A percentile compares a stretch with the other conserved stretches of the same genome.
These are phyloP conservation scores for Arabidopsis lyrata DNA, from an alignment of 441 rosid species.

Conservation along the genomic window DNA sequence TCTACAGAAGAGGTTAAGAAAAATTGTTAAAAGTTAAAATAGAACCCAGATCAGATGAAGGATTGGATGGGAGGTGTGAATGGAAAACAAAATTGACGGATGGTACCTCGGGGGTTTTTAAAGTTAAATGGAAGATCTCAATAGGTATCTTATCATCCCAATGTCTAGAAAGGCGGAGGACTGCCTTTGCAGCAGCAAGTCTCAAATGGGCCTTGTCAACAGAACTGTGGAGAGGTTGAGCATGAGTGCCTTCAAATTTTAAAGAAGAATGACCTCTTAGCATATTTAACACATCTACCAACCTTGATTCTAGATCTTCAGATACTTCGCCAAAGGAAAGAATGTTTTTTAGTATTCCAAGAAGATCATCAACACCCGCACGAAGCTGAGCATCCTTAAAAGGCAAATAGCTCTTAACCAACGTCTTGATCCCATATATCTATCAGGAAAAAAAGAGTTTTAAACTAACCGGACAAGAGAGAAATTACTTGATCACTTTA, in stretches of 20 bases:
- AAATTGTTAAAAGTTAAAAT: slow-evolving; percentile 31
- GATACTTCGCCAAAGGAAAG: slow-evolving; percentile 88
- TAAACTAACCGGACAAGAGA: slow-evolving; percentile 31
- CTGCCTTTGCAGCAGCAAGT: slow-evolving; percentile 96
- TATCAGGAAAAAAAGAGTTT: slow-evolving; percentile 42
- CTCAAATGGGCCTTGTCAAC: slow-evolving; percentile 94
- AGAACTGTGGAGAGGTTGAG: slow-evolving; percentile 63
- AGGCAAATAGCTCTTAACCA: slow-evolving; percentile 97
- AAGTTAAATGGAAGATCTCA: slow-evolving; percentile 78
- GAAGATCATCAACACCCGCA: slow-evolving; percentile 75
- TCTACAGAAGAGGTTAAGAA: slow-evolving; percentile 54
- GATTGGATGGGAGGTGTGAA: neutral
- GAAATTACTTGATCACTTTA: slow-evolving; percentile 31
- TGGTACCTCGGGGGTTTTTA: slow-evolving; percentile 79
- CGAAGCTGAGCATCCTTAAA: slow-evolving; percentile 97
- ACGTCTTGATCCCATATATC: slow-evolving; percentile 94
- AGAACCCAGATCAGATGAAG: slow-evolving; percentile 28
- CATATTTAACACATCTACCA: slow-evolving; percentile 23
- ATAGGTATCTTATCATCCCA: slow-evolving; percentile 96
- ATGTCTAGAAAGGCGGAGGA: slow-evolving; percentile 86
- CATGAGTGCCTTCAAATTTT: slow-evolving; percentile 38
- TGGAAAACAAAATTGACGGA: slow-evolving; percentile 28
- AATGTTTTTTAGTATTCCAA: slow-evolving; percentile 69
- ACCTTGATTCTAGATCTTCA: slow-evolving; percentile 87
- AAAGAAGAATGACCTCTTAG: slow-evolving; percentile 26